Evolutionary conservation across 2,329 filamentous ascomycete genomes (phyloP), one percentile per base, ranked within the genome.

Genomic region (Macrophomina pseudophaseolina): DNA sequence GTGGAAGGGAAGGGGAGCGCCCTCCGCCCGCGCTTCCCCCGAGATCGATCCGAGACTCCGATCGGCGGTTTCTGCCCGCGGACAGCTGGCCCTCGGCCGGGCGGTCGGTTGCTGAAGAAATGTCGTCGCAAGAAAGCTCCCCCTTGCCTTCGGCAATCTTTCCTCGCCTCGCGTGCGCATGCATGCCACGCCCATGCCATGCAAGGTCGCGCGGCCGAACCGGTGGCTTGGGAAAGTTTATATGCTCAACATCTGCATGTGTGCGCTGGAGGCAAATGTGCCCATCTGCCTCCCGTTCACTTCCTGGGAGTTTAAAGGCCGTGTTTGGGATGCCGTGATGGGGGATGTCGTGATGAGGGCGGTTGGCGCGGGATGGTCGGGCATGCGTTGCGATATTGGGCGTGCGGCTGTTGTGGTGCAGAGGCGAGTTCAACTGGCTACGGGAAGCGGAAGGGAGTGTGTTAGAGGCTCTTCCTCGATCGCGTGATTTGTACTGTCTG

Each of bases 151-250:
- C 23, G 23, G 23, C 23, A 23, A 23, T 23, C 23, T 23, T 23
- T 23, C 23, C 23, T 23, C 23, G 23, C 23, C 23, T 23, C 23
- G 23, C 23, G 23, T 23, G 23, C 23, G 23, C 23, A 23, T 23
- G 23, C 23, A 23, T 23, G 23, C 23, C 23, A 23, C 3, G 23
- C 23, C 23, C 23, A 23, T 23, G 23, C 23, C 40, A 18, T 33
- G 40, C 23, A 59, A 32, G 40, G 32, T 32, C 42, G 16, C n/a
- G 5, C 42, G 14, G 32, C 58, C 32, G 42, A 49, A 62, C 58
- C 58, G 44, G 16, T n/a, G 32, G 58, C 58, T 44, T 62, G 58
- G 58, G 44, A 49, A 62, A 62, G 42, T 62, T 49, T 62, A 49
- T 49, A 18, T 62, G 42, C 44, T 51, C 58, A 62, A 62, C 42